Percentiles rank a stretch among this genome's conserved stretches.
Conservation (phyloP, 345 rosid species). For the Nasturtium officinale region DNA sequence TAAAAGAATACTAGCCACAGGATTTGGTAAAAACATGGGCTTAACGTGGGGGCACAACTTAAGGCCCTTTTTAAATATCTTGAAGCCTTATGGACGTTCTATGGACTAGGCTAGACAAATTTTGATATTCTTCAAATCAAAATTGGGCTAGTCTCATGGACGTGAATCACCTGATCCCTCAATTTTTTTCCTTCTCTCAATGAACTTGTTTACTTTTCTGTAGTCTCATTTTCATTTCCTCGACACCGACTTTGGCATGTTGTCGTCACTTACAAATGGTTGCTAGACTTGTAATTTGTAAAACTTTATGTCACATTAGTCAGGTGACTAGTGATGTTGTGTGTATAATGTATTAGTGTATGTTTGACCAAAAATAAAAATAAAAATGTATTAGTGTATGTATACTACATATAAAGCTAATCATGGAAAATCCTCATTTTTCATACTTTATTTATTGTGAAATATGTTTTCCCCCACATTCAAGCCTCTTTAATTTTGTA, state of each 20-base stretch:
- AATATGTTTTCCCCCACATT: background rate
- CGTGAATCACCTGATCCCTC: background rate
- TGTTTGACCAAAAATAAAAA: no score
- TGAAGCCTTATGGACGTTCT: background rate
- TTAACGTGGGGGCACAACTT: constrained; percentile 11
- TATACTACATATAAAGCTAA: background rate
- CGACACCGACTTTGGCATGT: constrained; percentile 5
- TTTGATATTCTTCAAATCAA: background rate
- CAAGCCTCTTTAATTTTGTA: background rate
- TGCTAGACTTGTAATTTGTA: background rate
- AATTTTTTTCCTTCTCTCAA: background rate
- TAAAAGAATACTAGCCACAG: background rate
- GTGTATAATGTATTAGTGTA: background rate
- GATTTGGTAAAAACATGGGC: constrained; percentile 8
- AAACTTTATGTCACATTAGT: background rate
- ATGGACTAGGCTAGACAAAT: background rate
- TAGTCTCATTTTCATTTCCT: background rate
- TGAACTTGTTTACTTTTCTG: background rate
- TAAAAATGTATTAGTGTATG: background rate
- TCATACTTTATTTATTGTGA: background rate
- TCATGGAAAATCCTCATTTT: background rate
- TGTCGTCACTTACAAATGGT: background rate
- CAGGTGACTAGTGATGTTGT: background rate
- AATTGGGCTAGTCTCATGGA: background rate
- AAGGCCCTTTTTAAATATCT: background rate